Conservation (phyloP, 225 moss, liverwort and hornwort species). For the Pseudoscleropodium purum region DNA sequence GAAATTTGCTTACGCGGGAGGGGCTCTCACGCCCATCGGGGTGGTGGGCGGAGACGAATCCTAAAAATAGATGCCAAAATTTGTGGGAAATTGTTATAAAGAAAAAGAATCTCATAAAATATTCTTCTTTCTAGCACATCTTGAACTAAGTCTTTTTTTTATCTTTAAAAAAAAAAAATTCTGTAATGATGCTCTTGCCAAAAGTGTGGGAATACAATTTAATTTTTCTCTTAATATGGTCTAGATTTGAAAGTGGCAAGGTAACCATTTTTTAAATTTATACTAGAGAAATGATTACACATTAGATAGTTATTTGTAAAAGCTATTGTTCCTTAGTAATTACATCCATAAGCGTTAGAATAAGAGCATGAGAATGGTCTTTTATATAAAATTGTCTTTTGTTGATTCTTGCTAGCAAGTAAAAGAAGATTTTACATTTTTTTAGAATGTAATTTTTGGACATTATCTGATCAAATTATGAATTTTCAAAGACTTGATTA, state of each 20-base stretch:
- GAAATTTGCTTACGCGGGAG: neutral
- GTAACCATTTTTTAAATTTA: neutral
- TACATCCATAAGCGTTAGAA: rapidly evolving
- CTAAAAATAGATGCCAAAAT: neutral
- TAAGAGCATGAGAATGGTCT: neutral
- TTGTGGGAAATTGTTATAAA: neutral
- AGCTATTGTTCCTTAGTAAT: neutral
- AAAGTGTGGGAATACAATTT: rapidly evolving
- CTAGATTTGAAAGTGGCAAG: neutral
- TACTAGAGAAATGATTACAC: rapidly evolving
- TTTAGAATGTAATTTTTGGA: neutral
- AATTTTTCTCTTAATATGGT: neutral
- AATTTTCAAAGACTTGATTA: neutral
- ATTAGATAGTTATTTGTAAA: neutral
- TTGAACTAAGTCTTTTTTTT: neutral
- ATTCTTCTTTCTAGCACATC: neutral
- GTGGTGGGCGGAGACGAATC: neutral
- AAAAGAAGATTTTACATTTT: neutral
- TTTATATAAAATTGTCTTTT: neutral
- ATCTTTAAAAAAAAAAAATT: neutral
- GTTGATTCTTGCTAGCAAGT: neutral
- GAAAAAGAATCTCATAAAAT: neutral
- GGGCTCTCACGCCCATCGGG: neutral
- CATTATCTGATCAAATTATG: neutral
- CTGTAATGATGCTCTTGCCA: neutral